These are phyloP conservation scores for Chaetomium sp. DNA, from an alignment of 2,329 filamentous ascomycete species.

Conservation along the genomic window DNA sequence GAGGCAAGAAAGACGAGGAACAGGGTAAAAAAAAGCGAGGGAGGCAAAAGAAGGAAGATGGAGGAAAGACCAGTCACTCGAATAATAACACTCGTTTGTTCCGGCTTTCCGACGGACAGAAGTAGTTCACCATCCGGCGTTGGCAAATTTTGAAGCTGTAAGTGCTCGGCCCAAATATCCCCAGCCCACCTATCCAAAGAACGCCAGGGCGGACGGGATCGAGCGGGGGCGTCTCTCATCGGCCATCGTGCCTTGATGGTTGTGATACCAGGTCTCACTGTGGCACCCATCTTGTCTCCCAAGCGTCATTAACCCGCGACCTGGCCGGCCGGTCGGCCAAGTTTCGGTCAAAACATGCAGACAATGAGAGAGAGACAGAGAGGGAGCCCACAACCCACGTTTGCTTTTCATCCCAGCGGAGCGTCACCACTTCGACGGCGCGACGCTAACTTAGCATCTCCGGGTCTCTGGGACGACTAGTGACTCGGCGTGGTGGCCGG, in stretches of 20 bases:
- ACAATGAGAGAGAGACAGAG: neutral
- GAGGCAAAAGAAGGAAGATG: neutral
- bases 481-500: too few species aligned
- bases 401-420: neutral
- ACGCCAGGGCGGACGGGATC: too few species aligned
- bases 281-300: neutral
- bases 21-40: neutral
- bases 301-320: neutral
- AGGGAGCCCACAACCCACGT: too few species aligned
- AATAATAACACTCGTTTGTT: neutral
- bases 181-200: too few species aligned
- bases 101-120: neutral
- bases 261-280: slow-evolving; percentile 1
- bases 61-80: neutral
- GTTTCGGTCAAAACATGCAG: neutral
- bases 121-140: neutral
- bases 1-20: neutral
- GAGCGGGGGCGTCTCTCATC: neutral
- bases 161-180: neutral
- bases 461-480: too few species aligned
- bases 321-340: neutral
- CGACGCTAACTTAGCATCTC: too few species aligned
- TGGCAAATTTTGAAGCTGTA: slow-evolving; percentile 1
- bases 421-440: neutral
- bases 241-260: neutral